Evolutionary conservation across 768 basidiomycete species (phyloP).

Genomic region (Pleurotus pulmonarius): DNA sequence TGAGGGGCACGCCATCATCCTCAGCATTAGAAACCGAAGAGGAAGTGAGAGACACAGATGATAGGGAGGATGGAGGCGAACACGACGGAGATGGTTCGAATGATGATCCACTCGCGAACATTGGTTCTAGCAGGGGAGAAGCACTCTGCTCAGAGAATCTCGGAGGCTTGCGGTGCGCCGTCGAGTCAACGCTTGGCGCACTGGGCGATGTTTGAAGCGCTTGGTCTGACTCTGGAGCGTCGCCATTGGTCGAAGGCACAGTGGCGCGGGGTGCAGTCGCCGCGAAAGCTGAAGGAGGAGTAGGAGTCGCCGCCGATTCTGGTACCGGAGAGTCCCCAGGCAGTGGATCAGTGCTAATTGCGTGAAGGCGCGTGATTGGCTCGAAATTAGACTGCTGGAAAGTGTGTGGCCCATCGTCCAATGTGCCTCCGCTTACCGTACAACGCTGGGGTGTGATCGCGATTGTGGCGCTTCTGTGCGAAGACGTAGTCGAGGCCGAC

Average conservation of each 20-base stretch:
- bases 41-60: constrained; percentile 11
- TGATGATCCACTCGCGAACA: neutral
- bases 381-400: neutral
- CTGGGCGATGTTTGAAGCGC: neutral
- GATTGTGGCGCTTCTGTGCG: neutral
- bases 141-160: neutral
- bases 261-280: neutral
- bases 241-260: neutral
- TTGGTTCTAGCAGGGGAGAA: neutral
- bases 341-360: neutral
- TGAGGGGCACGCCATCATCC: constrained; percentile 5
- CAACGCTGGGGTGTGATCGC: too few species aligned
- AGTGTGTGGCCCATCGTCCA: neutral
- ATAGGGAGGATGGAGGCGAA: constrained; percentile 8
- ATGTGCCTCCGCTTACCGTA: too few species aligned
- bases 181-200: constrained; percentile 1
- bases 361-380: neutral
- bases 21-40: constrained; percentile 10
- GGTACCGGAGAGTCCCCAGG: neutral
- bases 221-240: neutral
- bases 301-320: neutral
- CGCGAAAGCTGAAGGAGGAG: neutral
- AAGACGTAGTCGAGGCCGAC: neutral
- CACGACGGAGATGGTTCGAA: constrained; percentile 5
- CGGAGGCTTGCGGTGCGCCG: neutral